Percentiles rank a stretch among this genome's conserved stretches.
phyloP scores from a whole-genome alignment of 768 basidiomycete species.

The Scleroderma citrinum region DNA sequence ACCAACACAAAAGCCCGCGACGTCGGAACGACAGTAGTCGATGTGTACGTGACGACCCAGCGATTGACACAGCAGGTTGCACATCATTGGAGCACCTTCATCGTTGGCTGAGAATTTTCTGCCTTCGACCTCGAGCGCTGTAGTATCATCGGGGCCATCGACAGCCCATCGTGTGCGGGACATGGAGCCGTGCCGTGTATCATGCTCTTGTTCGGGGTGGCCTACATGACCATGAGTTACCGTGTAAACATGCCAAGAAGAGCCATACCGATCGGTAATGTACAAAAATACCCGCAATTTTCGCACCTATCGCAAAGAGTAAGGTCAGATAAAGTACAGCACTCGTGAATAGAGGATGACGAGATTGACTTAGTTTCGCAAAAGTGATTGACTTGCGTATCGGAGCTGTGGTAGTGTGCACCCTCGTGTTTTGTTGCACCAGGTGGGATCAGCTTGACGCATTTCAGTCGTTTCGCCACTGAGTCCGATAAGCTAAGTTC shows the following conservation, averaged over 20 bases:
- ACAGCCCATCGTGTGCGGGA: constrained; percentile 51
- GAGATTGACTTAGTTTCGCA: constrained; percentile 37
- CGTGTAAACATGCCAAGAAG: neutral
- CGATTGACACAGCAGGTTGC: constrained; percentile 48
- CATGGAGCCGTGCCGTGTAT: constrained; percentile 62
- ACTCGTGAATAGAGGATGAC: neutral
- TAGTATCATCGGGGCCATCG: constrained; percentile 43
- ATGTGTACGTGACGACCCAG: constrained; percentile 55
- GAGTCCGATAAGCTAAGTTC: neutral
- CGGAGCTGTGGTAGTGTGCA: constrained; percentile 38
- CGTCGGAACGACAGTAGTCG: constrained; percentile 45
- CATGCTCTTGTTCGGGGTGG: constrained; percentile 55
- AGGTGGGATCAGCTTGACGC: constrained; percentile 38
- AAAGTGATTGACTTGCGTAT: constrained; percentile 40
- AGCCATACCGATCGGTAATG: constrained; percentile 39
- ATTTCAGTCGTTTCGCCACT: constrained; percentile 45
- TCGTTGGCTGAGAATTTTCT: constrained; percentile 48
- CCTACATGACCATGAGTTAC: constrained; percentile 27
- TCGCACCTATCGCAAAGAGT: constrained; percentile 31
- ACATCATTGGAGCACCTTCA: constrained; percentile 60
- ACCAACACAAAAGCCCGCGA: constrained; percentile 30
- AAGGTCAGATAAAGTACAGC: neutral
- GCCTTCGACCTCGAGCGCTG: constrained; percentile 47
- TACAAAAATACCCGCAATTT: constrained; percentile 50
- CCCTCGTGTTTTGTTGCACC: constrained; percentile 36